Evolutionary conservation across 176 grass and related monocot genomes (phyloP).

Genomic region (Triticum timopheevii): DNA sequence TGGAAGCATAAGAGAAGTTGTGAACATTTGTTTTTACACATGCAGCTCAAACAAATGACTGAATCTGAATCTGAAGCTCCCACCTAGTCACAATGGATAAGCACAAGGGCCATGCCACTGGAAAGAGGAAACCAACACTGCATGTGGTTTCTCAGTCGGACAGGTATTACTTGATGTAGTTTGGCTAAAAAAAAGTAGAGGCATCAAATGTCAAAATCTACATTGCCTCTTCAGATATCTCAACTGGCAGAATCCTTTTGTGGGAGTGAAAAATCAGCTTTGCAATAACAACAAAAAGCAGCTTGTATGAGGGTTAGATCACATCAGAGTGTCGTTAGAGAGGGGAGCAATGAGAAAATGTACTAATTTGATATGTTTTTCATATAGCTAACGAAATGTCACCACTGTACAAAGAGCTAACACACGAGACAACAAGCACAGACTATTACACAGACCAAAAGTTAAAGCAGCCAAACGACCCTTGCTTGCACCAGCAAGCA

Average conservation of each 20-base stretch:
- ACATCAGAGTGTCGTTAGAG: background rate
- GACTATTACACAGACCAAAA: constrained; percentile 36
- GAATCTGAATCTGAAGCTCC: constrained; percentile 4
- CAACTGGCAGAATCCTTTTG: background rate
- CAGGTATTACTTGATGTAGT: background rate
- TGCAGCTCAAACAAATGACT: background rate
- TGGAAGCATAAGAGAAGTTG: background rate
- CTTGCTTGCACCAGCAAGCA: constrained; percentile 9
- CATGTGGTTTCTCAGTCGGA: background rate
- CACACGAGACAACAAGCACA: constrained; percentile 30
- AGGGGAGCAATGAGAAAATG: background rate
- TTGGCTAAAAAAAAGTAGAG: background rate
- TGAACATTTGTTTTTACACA: background rate
- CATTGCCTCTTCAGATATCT: background rate
- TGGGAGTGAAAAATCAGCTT: too few species aligned
- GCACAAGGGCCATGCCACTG: background rate
- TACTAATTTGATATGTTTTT: constrained; percentile 33
- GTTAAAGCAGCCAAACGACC: constrained; percentile 22
- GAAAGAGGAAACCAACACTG: constrained; percentile 2
- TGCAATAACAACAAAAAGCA: background rate
- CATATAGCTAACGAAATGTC: constrained; percentile 45
- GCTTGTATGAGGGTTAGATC: background rate
- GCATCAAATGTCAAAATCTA: background rate
- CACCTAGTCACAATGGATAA: background rate
- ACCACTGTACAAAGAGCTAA: constrained; percentile 50